Evolutionary conservation across 345 rosid species (phyloP), one percentile per base, ranked within the genome.

Genomic region (Limnanthes douglasii): DNA sequence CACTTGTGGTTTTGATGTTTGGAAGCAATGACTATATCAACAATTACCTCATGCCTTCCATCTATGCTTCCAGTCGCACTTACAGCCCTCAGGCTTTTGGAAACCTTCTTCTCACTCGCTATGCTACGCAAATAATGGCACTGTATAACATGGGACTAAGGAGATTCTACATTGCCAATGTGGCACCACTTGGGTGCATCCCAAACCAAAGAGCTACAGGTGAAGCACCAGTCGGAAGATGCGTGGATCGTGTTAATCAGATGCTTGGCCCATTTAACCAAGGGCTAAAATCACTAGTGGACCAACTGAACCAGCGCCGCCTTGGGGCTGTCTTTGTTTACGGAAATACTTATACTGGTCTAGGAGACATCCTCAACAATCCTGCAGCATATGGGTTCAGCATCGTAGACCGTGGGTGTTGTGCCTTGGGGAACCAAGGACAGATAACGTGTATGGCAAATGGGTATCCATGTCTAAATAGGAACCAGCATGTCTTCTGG

Each of bases 11-110:
- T 55, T 39, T 78, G 37, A 73, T 67, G 20, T 67, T 92, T 34
- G 96, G 96, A 21, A 85, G 94, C 57, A 85, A 81, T 53, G 96
- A 92, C 60, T 92, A 92, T 65, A 74, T 85, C 65, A 75, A 81
- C 73, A 92, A 81, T 66, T 92, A 75, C 50, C 86, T 92, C 49
- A 36, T 81, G 76, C 86, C 94, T 8, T 39, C 51, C 21, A 30
- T 75, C 19, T 85, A 85, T 55, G 26, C 65, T n/a, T 75, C 83
- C 22, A 54, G 68, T 49, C 27, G 25, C 39, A 66, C 34, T 43
- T 92, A 71, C 52, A 73, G 29, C 41, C 90, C 76, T 2, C 49
- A 46, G 2, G 64, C 64, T 9, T 92, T 46, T 19, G 88, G 78
- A 14, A 53, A 75, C 43, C 66, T 78, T 37, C 72, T 92, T 38